These are phyloP conservation scores for Epichloe sibirici DNA, from an alignment of 2,329 filamentous ascomycete genomes.

Conservation along the genomic window DNA sequence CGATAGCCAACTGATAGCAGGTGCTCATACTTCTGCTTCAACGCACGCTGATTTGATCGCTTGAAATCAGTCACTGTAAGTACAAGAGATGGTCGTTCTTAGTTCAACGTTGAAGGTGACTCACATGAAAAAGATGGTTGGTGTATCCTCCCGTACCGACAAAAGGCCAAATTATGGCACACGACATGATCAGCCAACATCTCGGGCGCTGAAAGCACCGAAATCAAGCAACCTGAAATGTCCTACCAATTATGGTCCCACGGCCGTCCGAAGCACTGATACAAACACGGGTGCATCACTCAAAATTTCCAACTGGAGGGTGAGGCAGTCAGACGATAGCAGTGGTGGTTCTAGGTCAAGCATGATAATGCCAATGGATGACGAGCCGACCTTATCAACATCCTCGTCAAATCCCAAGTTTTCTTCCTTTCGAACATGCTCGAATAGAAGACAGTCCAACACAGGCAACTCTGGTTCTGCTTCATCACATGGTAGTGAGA, in stretches of 20 bases:
- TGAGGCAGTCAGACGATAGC: constrained; percentile 1
- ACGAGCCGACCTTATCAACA: neutral
- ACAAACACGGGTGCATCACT: neutral
- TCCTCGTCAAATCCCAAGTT: neutral
- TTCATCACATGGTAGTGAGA: neutral
- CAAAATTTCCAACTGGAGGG: constrained; percentile 5
- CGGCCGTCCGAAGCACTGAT: neutral
- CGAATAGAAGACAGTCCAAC: neutral
- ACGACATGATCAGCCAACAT: neutral
- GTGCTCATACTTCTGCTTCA: no score
- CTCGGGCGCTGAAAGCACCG: neutral
- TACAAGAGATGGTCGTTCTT: no score
- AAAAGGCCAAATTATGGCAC: neutral
- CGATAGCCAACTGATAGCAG: no score
- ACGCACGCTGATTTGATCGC: no score
- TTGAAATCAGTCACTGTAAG: no score
- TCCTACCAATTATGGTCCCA: neutral
- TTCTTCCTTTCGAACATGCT: neutral
- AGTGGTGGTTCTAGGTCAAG: neutral
- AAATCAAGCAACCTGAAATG: neutral
- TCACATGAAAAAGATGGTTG: neutral
- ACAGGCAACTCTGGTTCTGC: neutral
- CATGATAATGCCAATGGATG: neutral
- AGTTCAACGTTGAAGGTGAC: neutral
- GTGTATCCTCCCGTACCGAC: neutral